Evolutionary conservation across 2,329 filamentous ascomycete species (phyloP).

Genomic region (Trichoderma harzianum): DNA sequence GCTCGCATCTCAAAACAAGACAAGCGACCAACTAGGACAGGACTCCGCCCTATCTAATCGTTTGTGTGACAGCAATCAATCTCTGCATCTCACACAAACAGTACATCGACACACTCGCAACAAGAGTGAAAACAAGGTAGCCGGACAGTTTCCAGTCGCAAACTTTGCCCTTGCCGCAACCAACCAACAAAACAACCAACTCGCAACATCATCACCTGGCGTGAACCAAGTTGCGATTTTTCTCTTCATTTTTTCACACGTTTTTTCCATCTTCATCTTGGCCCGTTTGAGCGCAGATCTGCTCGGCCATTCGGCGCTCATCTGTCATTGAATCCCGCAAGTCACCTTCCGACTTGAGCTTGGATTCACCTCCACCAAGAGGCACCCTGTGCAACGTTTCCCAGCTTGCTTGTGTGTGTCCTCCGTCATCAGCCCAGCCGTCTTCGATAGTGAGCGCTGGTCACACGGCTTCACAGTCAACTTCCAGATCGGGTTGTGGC

Average conservation of each 20-base stretch:
- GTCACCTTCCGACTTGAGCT: constrained; percentile 20
- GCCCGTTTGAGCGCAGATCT: not conserved
- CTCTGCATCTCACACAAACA: not conserved
- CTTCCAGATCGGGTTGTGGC: constrained; percentile 19
- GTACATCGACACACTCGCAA: not conserved
- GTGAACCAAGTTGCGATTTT: constrained; percentile 1
- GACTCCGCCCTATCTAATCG: constrained; percentile 7
- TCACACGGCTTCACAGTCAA: constrained; percentile 17
- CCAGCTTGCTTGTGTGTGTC: not conserved
- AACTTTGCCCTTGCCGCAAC: not conserved
- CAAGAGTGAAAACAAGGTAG: not conserved
- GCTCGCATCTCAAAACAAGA: not conserved
- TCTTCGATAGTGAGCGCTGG: constrained; percentile 3
- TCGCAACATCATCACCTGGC: constrained; percentile 7
- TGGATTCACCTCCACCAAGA: constrained; percentile 15
- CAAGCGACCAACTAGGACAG: constrained; percentile 1
- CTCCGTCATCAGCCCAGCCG: constrained; percentile 10
- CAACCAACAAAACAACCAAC: not conserved
- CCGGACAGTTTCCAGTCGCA: not conserved
- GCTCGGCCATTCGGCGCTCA: not conserved
- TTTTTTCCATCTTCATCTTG: not conserved
- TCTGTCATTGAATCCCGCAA: constrained; percentile 1
- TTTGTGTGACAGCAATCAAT: constrained; percentile 10
- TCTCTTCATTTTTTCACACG: not conserved
- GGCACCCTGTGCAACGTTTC: constrained; percentile 17